Conservation (phyloP, 768 basidiomycete genomes). For the Leccinellum luteum region DNA sequence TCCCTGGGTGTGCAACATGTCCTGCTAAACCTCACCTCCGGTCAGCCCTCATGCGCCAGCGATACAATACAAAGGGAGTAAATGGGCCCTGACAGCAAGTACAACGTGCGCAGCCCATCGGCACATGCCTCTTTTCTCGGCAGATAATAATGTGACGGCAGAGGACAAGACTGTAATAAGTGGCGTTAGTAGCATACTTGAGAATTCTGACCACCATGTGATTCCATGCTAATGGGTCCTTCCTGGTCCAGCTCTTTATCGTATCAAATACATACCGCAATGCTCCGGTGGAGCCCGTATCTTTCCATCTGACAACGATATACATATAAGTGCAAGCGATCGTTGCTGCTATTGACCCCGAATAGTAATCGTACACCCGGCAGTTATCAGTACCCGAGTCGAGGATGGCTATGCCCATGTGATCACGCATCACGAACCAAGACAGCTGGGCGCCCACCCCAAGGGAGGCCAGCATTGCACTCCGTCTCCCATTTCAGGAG, state of each 20-base stretch:
- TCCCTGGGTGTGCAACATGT: not conserved
- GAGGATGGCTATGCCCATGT: not conserved
- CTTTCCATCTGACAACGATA: not conserved
- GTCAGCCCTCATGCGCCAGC: not conserved
- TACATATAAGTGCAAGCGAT: not conserved
- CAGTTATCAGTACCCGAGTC: not conserved
- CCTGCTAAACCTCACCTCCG: not conserved
- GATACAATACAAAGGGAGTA: not conserved
- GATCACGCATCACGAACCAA: not conserved
- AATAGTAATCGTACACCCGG: no score
- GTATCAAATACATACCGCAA: not conserved
- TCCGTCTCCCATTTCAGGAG: slow-evolving; percentile 55
- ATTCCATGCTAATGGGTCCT: not conserved
- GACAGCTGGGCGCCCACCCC: slow-evolving; percentile 34
- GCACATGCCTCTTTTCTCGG: no score
- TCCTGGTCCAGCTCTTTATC: not conserved
- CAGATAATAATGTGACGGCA: no score
- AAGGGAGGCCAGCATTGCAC: slow-evolving; percentile 45
- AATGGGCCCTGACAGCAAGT: no score
- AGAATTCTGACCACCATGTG: no score
- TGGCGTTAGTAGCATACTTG: no score
- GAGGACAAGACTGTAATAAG: no score
- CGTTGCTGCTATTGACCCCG: not conserved
- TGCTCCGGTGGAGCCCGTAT: not conserved
- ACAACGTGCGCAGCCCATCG: no score